Conservation (phyloP, 2,329 filamentous ascomycete species). For the Botryosphaeria dothidea region DNA sequence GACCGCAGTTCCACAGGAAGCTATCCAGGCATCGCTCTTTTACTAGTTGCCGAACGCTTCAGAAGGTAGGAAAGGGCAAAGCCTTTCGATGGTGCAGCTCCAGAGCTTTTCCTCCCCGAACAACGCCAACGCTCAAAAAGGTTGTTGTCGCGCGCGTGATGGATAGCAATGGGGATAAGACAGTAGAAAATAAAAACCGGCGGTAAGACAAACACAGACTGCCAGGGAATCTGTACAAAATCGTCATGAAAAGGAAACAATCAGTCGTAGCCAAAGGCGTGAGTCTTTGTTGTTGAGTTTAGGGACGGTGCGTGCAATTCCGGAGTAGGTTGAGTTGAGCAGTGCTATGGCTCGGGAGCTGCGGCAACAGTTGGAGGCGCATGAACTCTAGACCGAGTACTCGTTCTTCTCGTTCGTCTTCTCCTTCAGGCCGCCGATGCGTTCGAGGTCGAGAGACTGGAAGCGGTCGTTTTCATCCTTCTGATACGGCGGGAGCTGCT, state of each 20-base stretch:
- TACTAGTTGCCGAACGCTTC: conserved; percentile 29
- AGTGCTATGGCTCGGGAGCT: background rate
- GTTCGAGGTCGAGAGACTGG: conserved; percentile 90
- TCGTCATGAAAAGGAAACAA: conserved; percentile 19
- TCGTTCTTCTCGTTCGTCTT: conserved; percentile 57
- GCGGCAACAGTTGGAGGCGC: background rate
- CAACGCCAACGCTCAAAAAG: conserved; percentile 11
- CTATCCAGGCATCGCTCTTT: conserved; percentile 17
- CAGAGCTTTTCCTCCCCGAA: conserved; percentile 17
- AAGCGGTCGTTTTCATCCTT: conserved; percentile 78
- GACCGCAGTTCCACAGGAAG: conserved; percentile 33
- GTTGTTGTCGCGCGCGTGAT: conserved; percentile 18
- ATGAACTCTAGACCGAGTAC: conserved; percentile 17
- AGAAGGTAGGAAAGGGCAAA: conserved; percentile 34
- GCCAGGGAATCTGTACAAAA: conserved; percentile 19
- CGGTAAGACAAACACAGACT: conserved; percentile 15
- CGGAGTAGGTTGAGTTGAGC: background rate
- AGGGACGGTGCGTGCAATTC: conserved; percentile 4
- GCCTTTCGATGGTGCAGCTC: conserved; percentile 6
- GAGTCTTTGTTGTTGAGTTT: background rate
- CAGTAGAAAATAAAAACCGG: conserved; percentile 12
- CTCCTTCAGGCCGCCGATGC: conserved; percentile 92
- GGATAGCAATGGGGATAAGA: conserved; percentile 18
- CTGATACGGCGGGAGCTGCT: conserved; percentile 81
- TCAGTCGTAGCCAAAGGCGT: conserved; percentile 20